Evolutionary conservation across 345 rosid species (phyloP).

Genomic region (Rhizophora apiculata): DNA sequence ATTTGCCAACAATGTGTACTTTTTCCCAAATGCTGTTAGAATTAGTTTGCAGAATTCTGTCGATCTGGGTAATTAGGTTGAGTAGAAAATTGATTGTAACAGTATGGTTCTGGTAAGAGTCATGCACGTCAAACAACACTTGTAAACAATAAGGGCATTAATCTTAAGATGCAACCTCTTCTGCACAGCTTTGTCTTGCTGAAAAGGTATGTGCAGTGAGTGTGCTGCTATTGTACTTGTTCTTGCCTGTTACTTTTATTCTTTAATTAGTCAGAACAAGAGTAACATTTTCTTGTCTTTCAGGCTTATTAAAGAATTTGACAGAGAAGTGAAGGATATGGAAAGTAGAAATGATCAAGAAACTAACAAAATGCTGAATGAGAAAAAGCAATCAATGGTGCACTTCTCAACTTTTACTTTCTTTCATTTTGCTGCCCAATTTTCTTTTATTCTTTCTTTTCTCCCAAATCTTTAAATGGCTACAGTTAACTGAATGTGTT

Average conservation of each 20-base stretch:
- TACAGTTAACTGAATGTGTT: conserved; percentile 20
- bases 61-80: too few relatives aligned
- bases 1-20: too few relatives aligned
- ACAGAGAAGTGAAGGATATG: conserved; percentile 65
- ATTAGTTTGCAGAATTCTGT: too few relatives aligned
- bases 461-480: background rate
- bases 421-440: background rate
- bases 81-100: too few relatives aligned
- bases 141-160: too few relatives aligned
- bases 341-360: conserved; percentile 62
- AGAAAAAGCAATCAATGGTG: conserved; percentile 88
- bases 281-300: conserved; percentile 17
- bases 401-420: conserved; percentile 2
- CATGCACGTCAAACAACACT: too few relatives aligned
- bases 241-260: background rate
- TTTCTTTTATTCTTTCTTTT: background rate
- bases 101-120: too few relatives aligned
- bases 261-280: too few relatives aligned
- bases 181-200: too few relatives aligned
- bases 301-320: conserved; percentile 96
- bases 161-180: too few relatives aligned
- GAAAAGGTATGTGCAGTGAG: too few relatives aligned
- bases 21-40: too few relatives aligned
- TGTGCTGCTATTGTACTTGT: background rate
- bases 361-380: conserved; percentile 65